Evolutionary conservation across 2,329 filamentous ascomycete species (phyloP).

Genomic region (Hortaea werneckii): DNA sequence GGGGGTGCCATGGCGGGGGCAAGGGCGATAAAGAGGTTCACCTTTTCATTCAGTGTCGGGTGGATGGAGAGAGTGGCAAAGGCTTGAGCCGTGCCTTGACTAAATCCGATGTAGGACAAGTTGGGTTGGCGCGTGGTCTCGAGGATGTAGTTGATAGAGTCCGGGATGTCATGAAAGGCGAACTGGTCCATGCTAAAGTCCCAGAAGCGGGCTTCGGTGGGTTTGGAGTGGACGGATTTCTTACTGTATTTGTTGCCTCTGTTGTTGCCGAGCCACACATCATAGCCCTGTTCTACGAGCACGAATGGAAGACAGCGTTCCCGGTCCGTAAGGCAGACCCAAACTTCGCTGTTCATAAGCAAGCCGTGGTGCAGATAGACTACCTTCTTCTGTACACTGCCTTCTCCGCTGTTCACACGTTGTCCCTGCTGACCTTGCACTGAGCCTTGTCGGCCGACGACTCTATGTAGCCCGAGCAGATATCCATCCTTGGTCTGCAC

Average conservation of each 20-base stretch:
- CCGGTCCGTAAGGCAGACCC: slow-evolving; percentile 84
- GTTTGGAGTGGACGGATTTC: slow-evolving; percentile 69
- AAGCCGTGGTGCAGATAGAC: slow-evolving; percentile 92
- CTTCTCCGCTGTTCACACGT: slow-evolving; percentile 61
- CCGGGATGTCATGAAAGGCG: slow-evolving; percentile 92
- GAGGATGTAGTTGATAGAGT: slow-evolving; percentile 87
- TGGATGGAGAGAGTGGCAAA: slow-evolving; percentile 91
- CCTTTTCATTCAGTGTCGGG: slow-evolving; percentile 79
- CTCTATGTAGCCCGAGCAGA: slow-evolving; percentile 75
- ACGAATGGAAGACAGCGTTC: slow-evolving; percentile 80
- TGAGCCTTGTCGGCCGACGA: slow-evolving; percentile 65
- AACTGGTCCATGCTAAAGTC: slow-evolving; percentile 98
- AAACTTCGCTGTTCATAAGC: slow-evolving; percentile 98
- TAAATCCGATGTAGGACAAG: slow-evolving; percentile 93
- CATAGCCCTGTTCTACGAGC: slow-evolving; percentile 81
- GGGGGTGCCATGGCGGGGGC: slow-evolving; percentile 95
- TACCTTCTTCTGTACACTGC: slow-evolving; percentile 67
- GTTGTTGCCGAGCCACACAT: slow-evolving; percentile 98
- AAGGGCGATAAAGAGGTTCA: slow-evolving; percentile 92
- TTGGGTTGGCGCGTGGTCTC: slow-evolving; percentile 72
- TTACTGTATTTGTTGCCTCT: slow-evolving; percentile 99
- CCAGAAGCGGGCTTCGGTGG: slow-evolving; percentile 74
- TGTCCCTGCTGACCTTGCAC: slow-evolving; percentile 54
- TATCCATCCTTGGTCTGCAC: slow-evolving; percentile 93
- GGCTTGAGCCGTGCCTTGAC: slow-evolving; percentile 90